These are phyloP conservation scores for Trametes hirsuta DNA, from an alignment of 1,284 basidiomycete genomes.

Conservation along the genomic window DNA sequence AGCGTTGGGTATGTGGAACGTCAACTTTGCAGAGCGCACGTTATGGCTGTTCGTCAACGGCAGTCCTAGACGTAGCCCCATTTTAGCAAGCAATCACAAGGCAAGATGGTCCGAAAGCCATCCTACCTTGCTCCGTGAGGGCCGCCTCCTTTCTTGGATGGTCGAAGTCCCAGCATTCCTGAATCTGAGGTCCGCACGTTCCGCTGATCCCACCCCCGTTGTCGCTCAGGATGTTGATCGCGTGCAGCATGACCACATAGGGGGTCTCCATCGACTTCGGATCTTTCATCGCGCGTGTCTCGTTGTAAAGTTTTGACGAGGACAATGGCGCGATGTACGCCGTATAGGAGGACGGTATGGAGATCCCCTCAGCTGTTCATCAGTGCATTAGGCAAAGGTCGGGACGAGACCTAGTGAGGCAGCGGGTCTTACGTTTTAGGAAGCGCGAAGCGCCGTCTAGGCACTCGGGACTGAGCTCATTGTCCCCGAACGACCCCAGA, in stretches of 20 bases:
- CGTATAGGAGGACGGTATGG: constrained; percentile 95
- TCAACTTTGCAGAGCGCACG: constrained; percentile 75
- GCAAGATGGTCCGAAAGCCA: background rate
- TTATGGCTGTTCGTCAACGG: constrained; percentile 91
- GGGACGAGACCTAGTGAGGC: background rate
- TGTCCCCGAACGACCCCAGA: constrained; percentile 97
- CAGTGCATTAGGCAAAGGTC: background rate
- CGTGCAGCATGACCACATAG: constrained; percentile 98
- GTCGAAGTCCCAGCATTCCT: constrained; percentile 98
- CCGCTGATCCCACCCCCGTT: constrained; percentile 61
- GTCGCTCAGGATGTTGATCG: constrained; percentile 86
- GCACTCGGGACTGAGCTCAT: constrained; percentile 97
- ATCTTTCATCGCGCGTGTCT: constrained; percentile 68
- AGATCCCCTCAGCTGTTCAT: constrained; percentile 83
- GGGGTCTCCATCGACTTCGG: constrained; percentile 84
- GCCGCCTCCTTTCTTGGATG: constrained; percentile 86
- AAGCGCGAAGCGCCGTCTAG: constrained; percentile 94
- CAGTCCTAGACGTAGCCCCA: constrained; percentile 52
- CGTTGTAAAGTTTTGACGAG: constrained; percentile 89
- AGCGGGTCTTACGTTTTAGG: constrained; percentile 70
- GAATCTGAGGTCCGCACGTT: constrained; percentile 80
- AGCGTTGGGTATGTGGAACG: constrained; percentile 94
- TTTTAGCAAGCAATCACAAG: background rate
- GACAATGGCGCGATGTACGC: constrained; percentile 94
- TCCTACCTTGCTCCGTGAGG: constrained; percentile 68